Evolutionary conservation across 176 grass and related monocot genomes (phyloP).

Genomic region (Elymus sibiricus): DNA sequence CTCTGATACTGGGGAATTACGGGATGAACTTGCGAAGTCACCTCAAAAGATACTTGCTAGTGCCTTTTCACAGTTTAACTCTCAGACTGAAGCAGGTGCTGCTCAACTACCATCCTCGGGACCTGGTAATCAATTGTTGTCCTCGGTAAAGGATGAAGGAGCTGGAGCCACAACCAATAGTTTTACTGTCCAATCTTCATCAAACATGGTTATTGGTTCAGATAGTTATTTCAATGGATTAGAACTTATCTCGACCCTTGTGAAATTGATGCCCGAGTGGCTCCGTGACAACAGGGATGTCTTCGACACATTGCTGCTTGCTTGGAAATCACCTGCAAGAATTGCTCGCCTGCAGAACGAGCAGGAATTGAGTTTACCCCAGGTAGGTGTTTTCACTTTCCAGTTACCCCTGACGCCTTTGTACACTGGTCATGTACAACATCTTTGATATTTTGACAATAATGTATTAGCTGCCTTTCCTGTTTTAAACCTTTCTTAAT

Average conservation of each 20-base stretch:
- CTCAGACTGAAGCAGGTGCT: constrained; percentile 50
- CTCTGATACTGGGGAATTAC: constrained; percentile 79
- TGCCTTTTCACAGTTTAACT: constrained; percentile 80
- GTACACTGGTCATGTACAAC: background rate
- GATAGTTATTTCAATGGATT: constrained; percentile 96
- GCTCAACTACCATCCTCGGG: constrained; percentile 50
- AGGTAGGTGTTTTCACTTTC: constrained; percentile 45
- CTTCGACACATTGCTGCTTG: constrained; percentile 80
- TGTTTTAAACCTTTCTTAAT: background rate
- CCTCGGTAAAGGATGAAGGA: constrained; percentile 69
- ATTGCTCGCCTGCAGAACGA: constrained; percentile 82
- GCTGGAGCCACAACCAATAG: constrained; percentile 51
- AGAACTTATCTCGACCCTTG: constrained; percentile 84
- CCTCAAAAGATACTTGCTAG: constrained; percentile 94
- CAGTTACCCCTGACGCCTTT: constrained; percentile 1
- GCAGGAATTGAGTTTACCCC: constrained; percentile 85
- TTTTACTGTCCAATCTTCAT: constrained; percentile 51
- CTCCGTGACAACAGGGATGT: constrained; percentile 72
- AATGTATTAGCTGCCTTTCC: background rate
- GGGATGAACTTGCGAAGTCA: constrained; percentile 89
- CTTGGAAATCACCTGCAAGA: constrained; percentile 96
- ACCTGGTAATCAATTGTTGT: constrained; percentile 43
- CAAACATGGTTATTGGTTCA: constrained; percentile 45
- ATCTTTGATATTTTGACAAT: background rate
- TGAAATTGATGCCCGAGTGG: constrained; percentile 99